Evolutionary conservation across 2,329 filamentous ascomycete genomes (phyloP), one percentile per base, ranked within the genome.

Genomic region (Fusarium falciforme): DNA sequence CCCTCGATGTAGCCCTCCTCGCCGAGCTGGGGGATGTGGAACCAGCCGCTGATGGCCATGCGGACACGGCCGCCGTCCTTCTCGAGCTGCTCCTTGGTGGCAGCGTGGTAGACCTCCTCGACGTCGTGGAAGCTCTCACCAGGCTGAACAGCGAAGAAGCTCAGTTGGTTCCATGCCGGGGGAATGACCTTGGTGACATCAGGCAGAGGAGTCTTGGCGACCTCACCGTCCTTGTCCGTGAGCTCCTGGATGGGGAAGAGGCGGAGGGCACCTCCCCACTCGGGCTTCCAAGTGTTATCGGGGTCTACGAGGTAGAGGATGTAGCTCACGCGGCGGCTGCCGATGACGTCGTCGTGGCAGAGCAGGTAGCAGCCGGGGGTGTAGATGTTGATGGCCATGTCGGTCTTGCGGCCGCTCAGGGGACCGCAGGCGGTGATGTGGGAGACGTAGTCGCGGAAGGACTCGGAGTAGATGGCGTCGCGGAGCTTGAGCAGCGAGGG

Each of bases 51-150:
- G 80, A 99, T 98, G 60, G 96, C 96, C 96, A 99, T 98, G 76
- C 96, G 92, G 58, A 98, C 91, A 57, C 94, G 90, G 1, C 92
- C 93, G 20, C 93, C 92, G 67, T 95, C 89, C 82, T 88, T 90
- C 80, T 88, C 88, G 64, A 91, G 89, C 83, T 90, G 89, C 77
- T 85, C 88, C 80, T 85, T 86, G 68, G 81, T 87, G 73, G 85
- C 86, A 78, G 90, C 88, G 81, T 93, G 91, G 84, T 98, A 98
- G 6, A 99, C 96, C 84, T 99, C 96, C 84, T 98, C 96, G 64
- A 99, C 96, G 82, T 99, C 96, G 84, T 99, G 96, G 84, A 98
- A 99, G 82, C 96, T 98, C 88, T 98, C 92, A n/a, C 96, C 96
- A 0, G 96, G 96, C 85, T 98, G 95, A 8, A 99, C 97, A 20